Evolutionary conservation across 768 basidiomycete genomes (phyloP).

Genomic region (Psilocybe azurescens): DNA sequence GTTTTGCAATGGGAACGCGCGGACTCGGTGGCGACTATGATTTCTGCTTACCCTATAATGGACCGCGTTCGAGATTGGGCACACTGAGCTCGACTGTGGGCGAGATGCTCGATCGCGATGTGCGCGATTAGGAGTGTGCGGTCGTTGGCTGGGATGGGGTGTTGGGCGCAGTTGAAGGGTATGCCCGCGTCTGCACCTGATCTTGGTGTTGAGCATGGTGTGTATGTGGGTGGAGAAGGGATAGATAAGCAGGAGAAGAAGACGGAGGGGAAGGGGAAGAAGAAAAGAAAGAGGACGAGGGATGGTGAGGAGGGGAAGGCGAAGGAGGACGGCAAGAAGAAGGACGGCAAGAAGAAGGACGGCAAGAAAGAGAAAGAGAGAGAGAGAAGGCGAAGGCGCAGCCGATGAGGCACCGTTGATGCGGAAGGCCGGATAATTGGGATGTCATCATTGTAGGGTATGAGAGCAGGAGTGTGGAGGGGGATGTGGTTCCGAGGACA

Average conservation of each 20-base stretch:
- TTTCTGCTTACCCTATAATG: not conserved
- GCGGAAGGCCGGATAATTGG: conserved; percentile 17
- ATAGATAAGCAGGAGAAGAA: conserved; percentile 31
- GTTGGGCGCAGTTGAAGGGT: conserved; percentile 70
- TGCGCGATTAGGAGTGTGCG: conserved; percentile 71
- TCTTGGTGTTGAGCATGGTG: conserved; percentile 30
- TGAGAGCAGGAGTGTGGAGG: conserved; percentile 22
- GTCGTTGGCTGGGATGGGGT: conserved; percentile 72
- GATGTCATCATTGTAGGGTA: conserved; percentile 4
- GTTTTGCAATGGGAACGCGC: not conserved
- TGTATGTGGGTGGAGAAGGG: conserved; percentile 25
- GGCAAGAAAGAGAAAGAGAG: no score
- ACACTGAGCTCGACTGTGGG: conserved; percentile 25
- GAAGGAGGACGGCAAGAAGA: conserved; percentile 1
- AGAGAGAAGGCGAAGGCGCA: conserved; percentile 25
- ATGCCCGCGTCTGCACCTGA: conserved; percentile 13
- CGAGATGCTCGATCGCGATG: conserved; percentile 25
- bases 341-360: no score
- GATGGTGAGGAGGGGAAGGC: no score
- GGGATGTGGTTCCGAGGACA: not conserved
- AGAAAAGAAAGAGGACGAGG: no score
- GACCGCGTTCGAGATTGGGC: conserved; percentile 37
- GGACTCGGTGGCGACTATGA: not conserved
- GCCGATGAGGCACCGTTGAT: conserved; percentile 40
- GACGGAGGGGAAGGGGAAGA: conserved; percentile 37